A percentile compares a stretch with the other conserved stretches of the same genome.
Evolutionary conservation across 1,284 basidiomycete species (phyloP).

Genomic region (Trichosporon coremiiforme): DNA sequence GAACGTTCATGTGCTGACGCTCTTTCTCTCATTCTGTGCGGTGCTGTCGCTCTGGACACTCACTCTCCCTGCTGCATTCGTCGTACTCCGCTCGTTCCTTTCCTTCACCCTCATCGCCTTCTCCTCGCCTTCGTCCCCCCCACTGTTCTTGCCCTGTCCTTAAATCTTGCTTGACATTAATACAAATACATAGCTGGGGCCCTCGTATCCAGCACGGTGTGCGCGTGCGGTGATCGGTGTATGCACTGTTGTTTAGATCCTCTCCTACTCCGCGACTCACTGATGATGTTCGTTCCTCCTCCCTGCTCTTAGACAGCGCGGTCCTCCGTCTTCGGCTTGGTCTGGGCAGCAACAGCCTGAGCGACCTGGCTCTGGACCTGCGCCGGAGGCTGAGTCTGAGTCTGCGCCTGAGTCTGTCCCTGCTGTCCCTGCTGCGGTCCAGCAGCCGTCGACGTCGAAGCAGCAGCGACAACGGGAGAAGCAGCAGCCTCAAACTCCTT

Average conservation of each 20-base stretch:
- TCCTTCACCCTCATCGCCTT: too few species aligned
- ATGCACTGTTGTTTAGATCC: conserved; percentile 16
- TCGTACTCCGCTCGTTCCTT: too few species aligned
- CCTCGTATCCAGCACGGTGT: conserved; percentile 43
- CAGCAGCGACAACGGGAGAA: background rate
- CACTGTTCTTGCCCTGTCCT: background rate
- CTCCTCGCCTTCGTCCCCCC: background rate
- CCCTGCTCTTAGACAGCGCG: conserved; percentile 13
- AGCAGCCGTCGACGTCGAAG: background rate
- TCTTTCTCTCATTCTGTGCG: background rate
- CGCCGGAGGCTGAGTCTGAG: too few species aligned
- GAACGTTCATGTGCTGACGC: background rate
- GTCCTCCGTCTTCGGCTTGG: conserved; percentile 2
- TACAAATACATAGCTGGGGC: conserved; percentile 37
- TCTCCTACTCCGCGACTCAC: background rate
- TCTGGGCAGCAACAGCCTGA: background rate
- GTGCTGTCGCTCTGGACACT: too few species aligned
- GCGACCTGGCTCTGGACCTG: too few species aligned
- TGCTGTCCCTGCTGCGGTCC: too few species aligned
- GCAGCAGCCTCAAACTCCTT: conserved; percentile 45
- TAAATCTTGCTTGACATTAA: background rate
- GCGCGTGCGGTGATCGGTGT: conserved; percentile 27
- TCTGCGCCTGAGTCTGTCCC: too few species aligned
- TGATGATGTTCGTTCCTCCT: background rate
- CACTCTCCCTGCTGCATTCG: too few species aligned